Percentiles rank a stretch among this genome's conserved stretches.
Evolutionary conservation across 176 grass and related monocot species (phyloP).

Genomic region (Hyparrhenia diplandra): DNA sequence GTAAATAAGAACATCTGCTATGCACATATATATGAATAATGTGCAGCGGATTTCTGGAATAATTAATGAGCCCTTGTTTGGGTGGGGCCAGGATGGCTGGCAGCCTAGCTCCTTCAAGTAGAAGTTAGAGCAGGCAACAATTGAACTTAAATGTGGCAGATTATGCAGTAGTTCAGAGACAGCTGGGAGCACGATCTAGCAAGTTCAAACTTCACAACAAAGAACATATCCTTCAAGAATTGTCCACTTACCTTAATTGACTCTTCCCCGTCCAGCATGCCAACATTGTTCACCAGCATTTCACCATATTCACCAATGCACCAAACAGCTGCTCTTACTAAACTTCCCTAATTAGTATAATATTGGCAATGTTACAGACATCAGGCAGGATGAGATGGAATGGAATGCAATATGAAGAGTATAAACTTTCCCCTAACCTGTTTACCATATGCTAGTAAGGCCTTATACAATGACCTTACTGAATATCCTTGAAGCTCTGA

Average conservation of each 20-base stretch:
- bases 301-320: constrained; percentile 98
- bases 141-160: not conserved
- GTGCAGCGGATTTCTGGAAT: constrained; percentile 3
- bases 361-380: constrained; percentile 15
- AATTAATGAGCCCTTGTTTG: not conserved
- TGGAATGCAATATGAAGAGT: constrained; percentile 15
- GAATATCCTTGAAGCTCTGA: constrained; percentile 96
- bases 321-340: constrained; percentile 90
- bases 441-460: constrained; percentile 59
- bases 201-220: not conserved
- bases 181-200: constrained; percentile 1
- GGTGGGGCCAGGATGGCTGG: not conserved
- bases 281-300: constrained; percentile 93
- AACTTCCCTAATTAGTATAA: constrained; percentile 64
- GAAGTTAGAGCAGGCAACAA: not conserved
- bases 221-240: constrained; percentile 13
- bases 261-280: constrained; percentile 62
- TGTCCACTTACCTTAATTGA: constrained; percentile 55
- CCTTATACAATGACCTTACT: constrained; percentile 77
- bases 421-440: constrained; percentile 49
- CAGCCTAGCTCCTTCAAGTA: not conserved
- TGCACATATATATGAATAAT: not conserved
- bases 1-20: not conserved
- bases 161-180: not conserved
- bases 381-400: constrained; percentile 16